Conservation (phyloP, 2,329 filamentous ascomycete species). For the Fusarium mexicanum region DNA sequence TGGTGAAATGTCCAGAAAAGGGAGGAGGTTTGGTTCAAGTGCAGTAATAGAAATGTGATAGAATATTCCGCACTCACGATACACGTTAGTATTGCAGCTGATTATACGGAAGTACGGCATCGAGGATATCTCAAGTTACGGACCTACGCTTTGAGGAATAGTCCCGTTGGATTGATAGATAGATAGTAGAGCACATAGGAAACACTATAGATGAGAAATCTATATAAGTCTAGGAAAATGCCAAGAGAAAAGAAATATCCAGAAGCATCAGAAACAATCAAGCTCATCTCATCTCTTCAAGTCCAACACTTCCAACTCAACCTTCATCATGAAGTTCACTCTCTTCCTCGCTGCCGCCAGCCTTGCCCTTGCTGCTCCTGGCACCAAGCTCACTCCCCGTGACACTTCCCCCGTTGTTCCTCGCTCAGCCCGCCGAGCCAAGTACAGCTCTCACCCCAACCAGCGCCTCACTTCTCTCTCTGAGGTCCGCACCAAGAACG, state of each 20-base stretch:
- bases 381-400: constrained; percentile 3
- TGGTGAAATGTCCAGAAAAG: constrained; percentile 7
- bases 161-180: fast-evolving
- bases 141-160: constrained; percentile 5
- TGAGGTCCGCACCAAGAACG: neutral
- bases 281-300: neutral
- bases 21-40: neutral
- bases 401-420: constrained; percentile 7
- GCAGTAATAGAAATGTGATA: neutral
- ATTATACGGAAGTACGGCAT: neutral
- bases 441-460: constrained; percentile 3
- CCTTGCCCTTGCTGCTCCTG: neutral
- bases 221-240: neutral
- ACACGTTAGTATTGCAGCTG: neutral
- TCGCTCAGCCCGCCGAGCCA: constrained; percentile 2
- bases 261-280: neutral
- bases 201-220: fast-evolving
- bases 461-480: constrained; percentile 1
- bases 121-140: neutral
- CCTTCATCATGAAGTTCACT: constrained; percentile 8
- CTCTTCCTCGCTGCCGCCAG: neutral
- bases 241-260: neutral
- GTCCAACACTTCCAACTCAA: neutral
- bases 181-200: neutral
- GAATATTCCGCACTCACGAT: neutral